These are phyloP conservation scores for Acanthamoeba royreba DNA, from an alignment of 208 protist species.

Conservation along the genomic window DNA sequence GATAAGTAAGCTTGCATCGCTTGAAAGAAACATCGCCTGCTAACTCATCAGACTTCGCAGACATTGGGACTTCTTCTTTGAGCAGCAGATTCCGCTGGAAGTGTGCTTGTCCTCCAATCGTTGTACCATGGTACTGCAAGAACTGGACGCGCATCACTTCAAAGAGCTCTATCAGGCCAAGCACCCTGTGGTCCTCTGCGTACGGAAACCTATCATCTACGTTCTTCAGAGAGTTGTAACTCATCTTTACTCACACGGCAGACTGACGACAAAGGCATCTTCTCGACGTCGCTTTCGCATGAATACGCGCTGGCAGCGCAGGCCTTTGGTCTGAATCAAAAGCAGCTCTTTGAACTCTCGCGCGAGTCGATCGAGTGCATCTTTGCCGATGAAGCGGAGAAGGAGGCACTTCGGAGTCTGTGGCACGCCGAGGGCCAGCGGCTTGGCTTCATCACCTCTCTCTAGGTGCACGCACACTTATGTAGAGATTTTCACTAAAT, in stretches of 20 bases:
- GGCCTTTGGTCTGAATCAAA: background rate
- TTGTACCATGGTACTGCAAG: background rate
- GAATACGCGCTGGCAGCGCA: background rate
- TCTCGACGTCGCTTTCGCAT: background rate
- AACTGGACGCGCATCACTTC: background rate
- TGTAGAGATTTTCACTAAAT: too few species aligned
- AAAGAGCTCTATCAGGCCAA: background rate
- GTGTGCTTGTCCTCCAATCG: conserved; percentile 11
- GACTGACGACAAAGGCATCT: too few species aligned
- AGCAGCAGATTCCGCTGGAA: background rate
- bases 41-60: background rate
- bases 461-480: too few species aligned
- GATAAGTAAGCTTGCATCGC: background rate
- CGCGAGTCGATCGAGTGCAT: background rate
- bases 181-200: background rate
- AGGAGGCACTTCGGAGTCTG: background rate
- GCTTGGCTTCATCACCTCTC: background rate
- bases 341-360: background rate
- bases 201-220: too few species aligned
- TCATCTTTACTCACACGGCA: background rate
- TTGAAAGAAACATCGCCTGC: too few species aligned
- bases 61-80: background rate
- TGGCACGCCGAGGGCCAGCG: background rate
- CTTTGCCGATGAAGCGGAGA: background rate
- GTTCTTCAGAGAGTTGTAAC: background rate